Evolutionary conservation across 495 filamentous ascomycete species (phyloP).

Genomic region (Eremomyces bilateralis): DNA sequence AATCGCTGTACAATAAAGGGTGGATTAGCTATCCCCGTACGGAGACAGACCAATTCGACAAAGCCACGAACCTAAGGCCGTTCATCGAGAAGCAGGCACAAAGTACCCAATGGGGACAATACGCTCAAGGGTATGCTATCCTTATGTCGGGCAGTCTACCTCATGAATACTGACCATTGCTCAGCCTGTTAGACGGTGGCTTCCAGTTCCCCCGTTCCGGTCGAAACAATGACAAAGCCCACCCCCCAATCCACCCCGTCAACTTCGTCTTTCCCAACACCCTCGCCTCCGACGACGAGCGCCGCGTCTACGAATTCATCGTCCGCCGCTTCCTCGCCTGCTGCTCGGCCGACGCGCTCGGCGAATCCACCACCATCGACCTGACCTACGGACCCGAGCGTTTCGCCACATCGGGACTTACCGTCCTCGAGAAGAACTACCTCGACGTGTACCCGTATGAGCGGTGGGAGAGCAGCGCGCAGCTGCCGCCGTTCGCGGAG

Average conservation of each 20-base stretch:
- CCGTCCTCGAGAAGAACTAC: constrained; percentile 79
- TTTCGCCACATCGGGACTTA: constrained; percentile 60
- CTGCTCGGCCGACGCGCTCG: constrained; percentile 84
- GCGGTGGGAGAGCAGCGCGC: constrained; percentile 72
- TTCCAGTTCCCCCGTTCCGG: constrained; percentile 70
- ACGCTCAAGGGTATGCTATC: constrained; percentile 38
- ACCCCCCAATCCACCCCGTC: constrained; percentile 91
- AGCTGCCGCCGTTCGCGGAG: constrained; percentile 53
- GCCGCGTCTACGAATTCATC: constrained; percentile 78
- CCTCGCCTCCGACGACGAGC: constrained; percentile 30
- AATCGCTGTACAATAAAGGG: constrained; percentile 77
- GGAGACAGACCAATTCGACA: constrained; percentile 91
- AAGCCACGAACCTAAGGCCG: constrained; percentile 61
- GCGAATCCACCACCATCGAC: constrained; percentile 62
- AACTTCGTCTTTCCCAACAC: constrained; percentile 46
- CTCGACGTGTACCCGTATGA: constrained; percentile 93
- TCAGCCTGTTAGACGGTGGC: constrained; percentile 49
- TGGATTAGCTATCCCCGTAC: constrained; percentile 96
- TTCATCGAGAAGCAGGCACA: constrained; percentile 68
- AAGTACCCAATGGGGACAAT: constrained; percentile 55
- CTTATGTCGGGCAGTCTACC: constrained; percentile 5
- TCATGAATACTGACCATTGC: background rate
- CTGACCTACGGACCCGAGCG: constrained; percentile 65
- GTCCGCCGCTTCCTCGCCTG: constrained; percentile 88
- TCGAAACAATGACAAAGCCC: constrained; percentile 80